Evolutionary conservation across 257 asterid genomes (phyloP).

Genomic region (Vinca minor): DNA sequence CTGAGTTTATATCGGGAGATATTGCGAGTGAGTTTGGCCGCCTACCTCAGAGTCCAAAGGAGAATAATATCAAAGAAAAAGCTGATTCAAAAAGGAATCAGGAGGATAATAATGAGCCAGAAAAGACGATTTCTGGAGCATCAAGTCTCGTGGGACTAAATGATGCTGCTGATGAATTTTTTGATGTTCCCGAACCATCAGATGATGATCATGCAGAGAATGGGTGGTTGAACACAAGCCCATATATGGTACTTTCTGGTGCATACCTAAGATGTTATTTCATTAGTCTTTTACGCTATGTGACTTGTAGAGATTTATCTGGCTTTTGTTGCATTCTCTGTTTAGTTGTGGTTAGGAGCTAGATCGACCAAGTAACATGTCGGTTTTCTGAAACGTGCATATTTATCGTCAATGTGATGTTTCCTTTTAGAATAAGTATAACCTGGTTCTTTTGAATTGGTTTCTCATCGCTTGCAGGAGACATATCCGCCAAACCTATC

Average conservation of each 20-base stretch:
- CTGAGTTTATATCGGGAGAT: slow-evolving; percentile 32
- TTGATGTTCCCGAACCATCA: slow-evolving; percentile 62
- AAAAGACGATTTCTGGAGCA: slow-evolving; percentile 21
- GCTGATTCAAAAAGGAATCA: slow-evolving; percentile 16
- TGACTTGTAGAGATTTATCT: not conserved
- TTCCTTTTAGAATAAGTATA: too few species aligned
- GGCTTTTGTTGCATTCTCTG: not conserved
- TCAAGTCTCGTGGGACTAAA: slow-evolving; percentile 53
- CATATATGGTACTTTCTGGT: slow-evolving; percentile 40
- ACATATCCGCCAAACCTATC: slow-evolving; percentile 38
- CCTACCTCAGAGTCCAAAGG: slow-evolving; percentile 31
- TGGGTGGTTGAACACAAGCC: slow-evolving; percentile 31
- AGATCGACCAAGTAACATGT: too few species aligned
- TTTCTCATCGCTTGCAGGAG: slow-evolving; percentile 35
- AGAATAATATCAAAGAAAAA: slow-evolving; percentile 43
- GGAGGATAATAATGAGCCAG: slow-evolving; percentile 4
- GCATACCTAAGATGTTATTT: not conserved
- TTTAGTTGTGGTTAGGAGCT: too few species aligned
- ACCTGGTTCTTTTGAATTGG: slow-evolving; percentile 4
- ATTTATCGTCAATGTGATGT: too few species aligned
- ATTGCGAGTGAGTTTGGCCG: slow-evolving; percentile 34
- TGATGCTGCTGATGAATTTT: slow-evolving; percentile 67
- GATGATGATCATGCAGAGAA: slow-evolving; percentile 43
- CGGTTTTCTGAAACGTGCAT: too few species aligned
- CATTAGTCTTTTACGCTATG: not conserved